phyloP scores from a whole-genome alignment of 2,329 filamentous ascomycete species.

The Elsinoe arachidis region DNA sequence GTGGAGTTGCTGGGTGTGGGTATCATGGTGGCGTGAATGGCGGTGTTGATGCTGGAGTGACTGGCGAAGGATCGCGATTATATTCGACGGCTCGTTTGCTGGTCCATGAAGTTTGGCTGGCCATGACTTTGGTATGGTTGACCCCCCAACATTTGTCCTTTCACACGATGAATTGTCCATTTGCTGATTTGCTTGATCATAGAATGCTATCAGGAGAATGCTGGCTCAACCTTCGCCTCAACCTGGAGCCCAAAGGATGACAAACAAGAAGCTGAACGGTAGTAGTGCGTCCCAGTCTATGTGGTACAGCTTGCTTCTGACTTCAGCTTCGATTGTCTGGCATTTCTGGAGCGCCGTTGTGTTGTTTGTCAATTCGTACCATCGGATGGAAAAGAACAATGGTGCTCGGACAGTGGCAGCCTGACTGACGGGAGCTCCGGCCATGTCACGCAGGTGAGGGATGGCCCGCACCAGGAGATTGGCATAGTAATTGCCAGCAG shows the following conservation, averaged over 20 bases:
- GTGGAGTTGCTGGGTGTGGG: too few relatives aligned
- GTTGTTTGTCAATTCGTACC: not conserved
- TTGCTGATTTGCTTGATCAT: too few relatives aligned
- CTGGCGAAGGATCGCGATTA: too few relatives aligned
- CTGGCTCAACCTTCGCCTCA: too few relatives aligned
- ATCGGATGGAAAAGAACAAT: not conserved
- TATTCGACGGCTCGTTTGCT: too few relatives aligned
- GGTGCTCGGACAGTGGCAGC: not conserved
- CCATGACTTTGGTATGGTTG: too few relatives aligned
- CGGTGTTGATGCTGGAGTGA: too few relatives aligned
- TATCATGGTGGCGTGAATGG: too few relatives aligned
- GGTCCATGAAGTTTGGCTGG: too few relatives aligned
- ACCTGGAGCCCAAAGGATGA: not conserved
- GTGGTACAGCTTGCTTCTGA: not conserved
- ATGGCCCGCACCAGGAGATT: not conserved
- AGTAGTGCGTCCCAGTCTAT: not conserved
- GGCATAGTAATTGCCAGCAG: not conserved
- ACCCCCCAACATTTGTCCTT: too few relatives aligned
- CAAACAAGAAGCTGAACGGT: not conserved
- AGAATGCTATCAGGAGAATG: too few relatives aligned
- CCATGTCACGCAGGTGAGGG: not conserved
- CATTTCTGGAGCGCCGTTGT: not conserved
- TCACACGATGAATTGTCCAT: too few relatives aligned
- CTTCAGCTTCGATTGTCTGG: not conserved
- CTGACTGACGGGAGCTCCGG: not conserved